Evolutionary conservation across 176 grass and related monocot species (phyloP), one percentile per base, ranked within the genome.

Genomic region (Areca catechu): DNA sequence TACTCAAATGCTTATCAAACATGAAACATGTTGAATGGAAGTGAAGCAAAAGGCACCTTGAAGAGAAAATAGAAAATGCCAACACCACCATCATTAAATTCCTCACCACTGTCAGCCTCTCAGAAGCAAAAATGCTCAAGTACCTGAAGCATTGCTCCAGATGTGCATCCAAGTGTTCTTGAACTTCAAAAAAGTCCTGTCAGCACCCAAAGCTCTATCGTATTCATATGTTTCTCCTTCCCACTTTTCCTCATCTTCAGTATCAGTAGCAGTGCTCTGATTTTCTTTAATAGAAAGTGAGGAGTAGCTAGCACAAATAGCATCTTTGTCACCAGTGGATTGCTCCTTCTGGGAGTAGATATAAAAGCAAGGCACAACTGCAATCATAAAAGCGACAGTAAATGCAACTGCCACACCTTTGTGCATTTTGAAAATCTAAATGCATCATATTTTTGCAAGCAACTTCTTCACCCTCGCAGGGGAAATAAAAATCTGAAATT

Each of bases 321-420:
- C 16, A 72, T 34, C 61, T 0, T 19, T 60, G 54, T 76, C 72
- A 1, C 19, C 61, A 17, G 50, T 16, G 4, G 20, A 37, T 57
- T 57, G 34, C 17, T 80, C 81, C 84, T 77, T 85, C 30, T 78
- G 73, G 50, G 54, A 85, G 68, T 89, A 92, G n/a, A 92, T 63
- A 70, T 98, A 98, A 72, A 98, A 98, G 61, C 93, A 92, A 73
- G 87, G 93, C 62, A 98, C 73, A 64, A 85, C 87, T 89, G 74
- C 22, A 82, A 4, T 19, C 58, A 70, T 24, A 56, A 75, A 73
- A 69, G 2, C 16, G 65, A 73, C 24, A 72, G 24, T 19, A 22
- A 75, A 63, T 56, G 60, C 16, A 15, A 25, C 20, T 53, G 3
- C 24, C 12, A 49, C 51, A 49, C 7, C 15, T 67, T 50, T 56